A percentile compares a stretch with the other conserved stretches of the same genome.
Evolutionary conservation across 768 basidiomycete species (phyloP).

Genomic region (Lactifluus hygrophoroides): DNA sequence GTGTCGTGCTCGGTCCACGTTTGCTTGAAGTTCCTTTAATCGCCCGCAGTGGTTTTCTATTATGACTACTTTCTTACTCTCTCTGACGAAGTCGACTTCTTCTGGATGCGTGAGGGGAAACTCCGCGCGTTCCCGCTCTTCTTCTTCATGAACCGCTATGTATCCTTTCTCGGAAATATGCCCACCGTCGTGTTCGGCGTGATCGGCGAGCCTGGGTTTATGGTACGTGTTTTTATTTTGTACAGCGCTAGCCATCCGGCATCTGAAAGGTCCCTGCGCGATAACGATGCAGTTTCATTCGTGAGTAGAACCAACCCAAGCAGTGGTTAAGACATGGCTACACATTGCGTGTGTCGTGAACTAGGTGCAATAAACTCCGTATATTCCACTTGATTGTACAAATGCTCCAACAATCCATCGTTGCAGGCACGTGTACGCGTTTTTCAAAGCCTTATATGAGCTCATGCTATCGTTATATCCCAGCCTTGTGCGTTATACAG

Average conservation of each 20-base stretch:
- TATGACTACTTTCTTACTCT: not conserved
- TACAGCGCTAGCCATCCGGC: not conserved
- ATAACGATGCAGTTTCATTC: not conserved
- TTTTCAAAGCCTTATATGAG: not conserved
- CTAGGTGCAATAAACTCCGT: not conserved
- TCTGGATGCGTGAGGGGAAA: not conserved
- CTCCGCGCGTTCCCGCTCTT: not conserved
- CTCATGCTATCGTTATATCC: no score
- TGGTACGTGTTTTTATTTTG: not conserved
- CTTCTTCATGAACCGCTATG: not conserved
- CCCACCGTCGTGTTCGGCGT: not conserved
- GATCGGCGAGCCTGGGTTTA: not conserved
- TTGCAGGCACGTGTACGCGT: not conserved
- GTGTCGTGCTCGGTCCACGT: not conserved
- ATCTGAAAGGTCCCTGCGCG: not conserved
- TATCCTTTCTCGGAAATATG: not conserved
- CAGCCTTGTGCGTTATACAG: not conserved
- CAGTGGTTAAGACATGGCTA: no score
- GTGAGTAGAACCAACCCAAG: not conserved
- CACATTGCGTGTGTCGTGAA: no score
- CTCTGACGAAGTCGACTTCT: not conserved
- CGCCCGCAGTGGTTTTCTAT: not conserved
- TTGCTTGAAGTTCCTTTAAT: not conserved
- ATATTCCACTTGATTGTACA: not conserved
- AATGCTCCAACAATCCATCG: not conserved